These are phyloP conservation scores for Heritiera littoralis DNA, from an alignment of 345 rosid species.

Conservation along the genomic window DNA sequence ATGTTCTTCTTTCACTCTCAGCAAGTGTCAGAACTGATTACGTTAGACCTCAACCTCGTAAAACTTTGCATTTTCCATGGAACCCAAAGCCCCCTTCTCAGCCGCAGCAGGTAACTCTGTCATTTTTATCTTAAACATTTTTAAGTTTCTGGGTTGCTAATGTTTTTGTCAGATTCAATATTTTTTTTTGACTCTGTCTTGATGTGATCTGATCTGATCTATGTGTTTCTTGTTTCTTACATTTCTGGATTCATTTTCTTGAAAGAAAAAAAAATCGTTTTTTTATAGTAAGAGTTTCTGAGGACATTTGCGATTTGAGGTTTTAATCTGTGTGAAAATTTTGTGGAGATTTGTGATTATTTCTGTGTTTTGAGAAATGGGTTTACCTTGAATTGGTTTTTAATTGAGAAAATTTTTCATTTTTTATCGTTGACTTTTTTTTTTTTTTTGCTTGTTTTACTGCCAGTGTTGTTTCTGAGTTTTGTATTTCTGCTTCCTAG, in stretches of 20 bases:
- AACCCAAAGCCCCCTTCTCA: constrained; percentile 42
- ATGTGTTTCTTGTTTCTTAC: constrained; percentile 23
- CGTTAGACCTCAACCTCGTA: constrained; percentile 74
- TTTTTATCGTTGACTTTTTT: neutral
- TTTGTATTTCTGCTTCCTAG: neutral
- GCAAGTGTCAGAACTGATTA: constrained; percentile 51
- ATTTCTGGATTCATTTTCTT: constrained; percentile 5
- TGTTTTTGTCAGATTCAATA: constrained; percentile 11
- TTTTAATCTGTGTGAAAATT: neutral
- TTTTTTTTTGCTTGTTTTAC: neutral
- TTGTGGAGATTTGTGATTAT: neutral
- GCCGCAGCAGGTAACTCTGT: constrained; percentile 70
- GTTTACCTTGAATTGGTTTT: neutral
- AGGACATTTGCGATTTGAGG: neutral
- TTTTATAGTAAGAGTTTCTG: neutral
- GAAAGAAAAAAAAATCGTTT: neutral
- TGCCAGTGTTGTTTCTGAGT: neutral
- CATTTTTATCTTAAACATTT: neutral
- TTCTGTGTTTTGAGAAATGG: neutral
- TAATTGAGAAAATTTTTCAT: neutral
- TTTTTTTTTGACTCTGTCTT: neutral
- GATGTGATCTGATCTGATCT: constrained; percentile 29
- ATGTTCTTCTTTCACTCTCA: constrained; percentile 32
- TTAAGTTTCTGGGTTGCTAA: neutral
- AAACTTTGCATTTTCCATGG: constrained; percentile 72